Percentiles rank a stretch among this genome's conserved stretches.
Evolutionary conservation across 2,329 filamentous ascomycete species (phyloP).

Genomic region (Grosmannia clavigera): DNA sequence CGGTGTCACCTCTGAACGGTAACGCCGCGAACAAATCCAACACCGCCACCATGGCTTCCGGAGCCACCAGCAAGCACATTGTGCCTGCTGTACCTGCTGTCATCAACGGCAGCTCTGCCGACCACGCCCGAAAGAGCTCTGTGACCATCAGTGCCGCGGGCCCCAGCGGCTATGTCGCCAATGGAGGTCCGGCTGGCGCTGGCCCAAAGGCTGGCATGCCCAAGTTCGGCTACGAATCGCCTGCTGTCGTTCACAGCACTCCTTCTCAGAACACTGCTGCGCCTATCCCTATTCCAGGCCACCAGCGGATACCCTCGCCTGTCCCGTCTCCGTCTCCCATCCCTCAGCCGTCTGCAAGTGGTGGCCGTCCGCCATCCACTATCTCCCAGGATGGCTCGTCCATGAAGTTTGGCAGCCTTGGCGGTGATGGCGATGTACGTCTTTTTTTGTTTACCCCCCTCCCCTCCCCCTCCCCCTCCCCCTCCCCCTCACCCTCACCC

Average conservation of each 20-base stretch:
- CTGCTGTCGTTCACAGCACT: slow-evolving; percentile 52
- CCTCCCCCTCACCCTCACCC: not conserved
- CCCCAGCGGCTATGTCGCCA: slow-evolving; percentile 61
- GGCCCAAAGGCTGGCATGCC: slow-evolving; percentile 50
- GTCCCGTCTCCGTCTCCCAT: slow-evolving; percentile 87
- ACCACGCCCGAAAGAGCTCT: slow-evolving; percentile 77
- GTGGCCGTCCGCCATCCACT: slow-evolving; percentile 72
- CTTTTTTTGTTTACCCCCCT: not conserved
- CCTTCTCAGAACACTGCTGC: slow-evolving; percentile 44
- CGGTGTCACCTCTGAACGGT: slow-evolving; percentile 76
- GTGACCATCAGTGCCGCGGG: slow-evolving; percentile 84
- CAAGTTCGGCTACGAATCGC: slow-evolving; percentile 73
- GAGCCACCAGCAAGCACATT: slow-evolving; percentile 23
- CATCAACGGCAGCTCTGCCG: slow-evolving; percentile 56
- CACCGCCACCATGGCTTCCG: slow-evolving; percentile 8
- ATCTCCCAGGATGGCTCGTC: slow-evolving; percentile 54
- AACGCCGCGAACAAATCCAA: slow-evolving; percentile 25
- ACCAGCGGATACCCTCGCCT: slow-evolving; percentile 67
- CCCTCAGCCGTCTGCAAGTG: slow-evolving; percentile 71
- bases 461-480: not conserved
- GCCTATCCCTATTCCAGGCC: slow-evolving; percentile 50
- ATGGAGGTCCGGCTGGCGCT: slow-evolving; percentile 50
- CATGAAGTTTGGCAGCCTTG: slow-evolving; percentile 75
- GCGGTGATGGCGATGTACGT: slow-evolving; percentile 68
- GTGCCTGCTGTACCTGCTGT: slow-evolving; percentile 50